Base-by-base conservation (phyloP, 768 basidiomycete genomes). In the Rhodotorula diobovata region DNA sequence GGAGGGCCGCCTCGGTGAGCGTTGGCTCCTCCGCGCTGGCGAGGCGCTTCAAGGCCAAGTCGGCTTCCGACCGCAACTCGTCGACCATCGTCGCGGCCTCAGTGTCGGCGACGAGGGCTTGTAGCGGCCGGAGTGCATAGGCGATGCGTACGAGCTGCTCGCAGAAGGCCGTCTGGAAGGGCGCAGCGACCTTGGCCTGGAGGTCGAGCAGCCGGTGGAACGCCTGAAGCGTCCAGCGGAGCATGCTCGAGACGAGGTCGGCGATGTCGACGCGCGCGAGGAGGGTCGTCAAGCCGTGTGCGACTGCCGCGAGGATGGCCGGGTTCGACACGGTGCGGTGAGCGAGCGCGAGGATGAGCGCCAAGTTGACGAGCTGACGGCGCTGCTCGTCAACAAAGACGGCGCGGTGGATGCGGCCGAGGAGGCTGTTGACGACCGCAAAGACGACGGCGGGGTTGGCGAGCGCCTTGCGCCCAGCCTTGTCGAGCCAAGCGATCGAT, bases 341-440 rank as follows among this genome's bases (percentile, higher is more conserved):
- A 67, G 86, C 85, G 51, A 85, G 83, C 8, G 92, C 84, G 56
- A 92, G 83, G 84, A 90, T 88, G 39, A 97, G 80, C 37, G 86
- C 86, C 56, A 95, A 81, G 4, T 86, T 85, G 66, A 91, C 88
- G 51, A 93, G 77, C 39, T 88, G 81, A 21, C 94, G 87, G 51
- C 87, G 80, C 78, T 94, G 90, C 78, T 95, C 91, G 78, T 91
- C 90, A 71, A 95, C 85, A 50, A 96, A 83, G 30, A 88, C 88
- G 0, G 87, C 86, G 18, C 81, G 79, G 68, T 90, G 85, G 16
- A 92, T 81, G 51, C 84, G 83, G 11, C 87, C 84, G 72, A 94
- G 86, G 23, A 95, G 83, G 61, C 86, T 85, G 68, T 89, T 88
- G 37, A 91, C 79, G 65, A 90, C 85, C 70, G 93, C 91, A 78